Evolutionary conservation across 805 yeast species (phyloP), one percentile per base, ranked within the genome.

Genomic region (Ogataea neopini): DNA sequence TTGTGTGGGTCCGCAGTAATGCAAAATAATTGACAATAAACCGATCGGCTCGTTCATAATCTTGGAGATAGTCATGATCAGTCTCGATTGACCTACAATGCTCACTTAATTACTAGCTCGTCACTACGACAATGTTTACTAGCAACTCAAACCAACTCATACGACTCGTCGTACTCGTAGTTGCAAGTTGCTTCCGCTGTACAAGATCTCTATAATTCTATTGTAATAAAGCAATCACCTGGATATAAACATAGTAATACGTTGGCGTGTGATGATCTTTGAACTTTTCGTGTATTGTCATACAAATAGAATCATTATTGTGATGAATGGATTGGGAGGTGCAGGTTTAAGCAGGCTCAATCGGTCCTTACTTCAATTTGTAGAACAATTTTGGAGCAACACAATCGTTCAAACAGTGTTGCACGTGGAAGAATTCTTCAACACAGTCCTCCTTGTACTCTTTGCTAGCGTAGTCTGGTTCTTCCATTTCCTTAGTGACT

Each of bases 361-460:
- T 34, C 40, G 25, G 45, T 26, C 46, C 53, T 71, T 81, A 90
- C 72, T 88, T 88, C 73, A 90, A 82, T 74, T 85, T 87, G 76
- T 80, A 74, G 77, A 91, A 88, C 70, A 91, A 76, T 71, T 82
- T 85, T 72, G 96, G 96, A 54, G 96, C 89, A 68, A 85, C 89
- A 76, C 96, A 83, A 68, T 88, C 94, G 72, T 88, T 89, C 62
- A 91, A 60, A 76, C 95, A 88, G 72, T 92, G 97, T 71, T 89
- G 89, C 69, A 91, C 78, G 74, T 94, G 98, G 89, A 92, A 92
- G 71, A 87, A 92, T 74, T 92, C 99, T 74, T 92, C 98, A 53
- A 92, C 86, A 79, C 99, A 92, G 74, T 92, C 97, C 77, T 92
- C 99, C 74, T 92, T 92, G 78, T 88, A 77, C 9, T 76, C 83